phyloP scores from a whole-genome alignment of 352 stramenopile species.

The Phytophthora foliorum region DNA sequence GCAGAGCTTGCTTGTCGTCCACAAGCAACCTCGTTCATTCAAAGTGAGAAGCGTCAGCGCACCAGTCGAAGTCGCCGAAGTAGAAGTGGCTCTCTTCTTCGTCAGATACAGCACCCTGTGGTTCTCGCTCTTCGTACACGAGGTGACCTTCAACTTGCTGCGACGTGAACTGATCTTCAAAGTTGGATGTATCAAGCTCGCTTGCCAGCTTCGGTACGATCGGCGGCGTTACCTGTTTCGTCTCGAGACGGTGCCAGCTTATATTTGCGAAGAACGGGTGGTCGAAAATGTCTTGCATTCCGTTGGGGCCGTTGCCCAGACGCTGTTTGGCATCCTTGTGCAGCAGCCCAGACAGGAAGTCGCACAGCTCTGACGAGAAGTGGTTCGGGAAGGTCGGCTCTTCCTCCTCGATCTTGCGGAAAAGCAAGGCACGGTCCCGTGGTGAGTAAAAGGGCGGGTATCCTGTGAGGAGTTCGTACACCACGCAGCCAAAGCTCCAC shows the following conservation, averaged over 20 bases:
- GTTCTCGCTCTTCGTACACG: slow-evolving; percentile 63
- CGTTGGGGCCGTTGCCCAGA: slow-evolving; percentile 59
- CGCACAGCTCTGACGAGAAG: slow-evolving; percentile 73
- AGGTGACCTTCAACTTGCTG: slow-evolving; percentile 73
- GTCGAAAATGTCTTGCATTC: slow-evolving; percentile 79
- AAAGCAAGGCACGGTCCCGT: slow-evolving; percentile 93
- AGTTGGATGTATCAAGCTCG: slow-evolving; percentile 75
- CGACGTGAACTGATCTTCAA: slow-evolving; percentile 79
- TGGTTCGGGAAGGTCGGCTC: slow-evolving; percentile 94
- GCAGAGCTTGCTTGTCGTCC: slow-evolving; percentile 9
- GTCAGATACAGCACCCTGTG: slow-evolving; percentile 28
- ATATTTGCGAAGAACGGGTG: slow-evolving; percentile 82
- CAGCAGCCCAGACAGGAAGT: slow-evolving; percentile 69
- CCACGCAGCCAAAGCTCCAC: slow-evolving; percentile 92
- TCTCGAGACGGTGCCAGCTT: slow-evolving; percentile 81
- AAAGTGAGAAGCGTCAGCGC: slow-evolving; percentile 60
- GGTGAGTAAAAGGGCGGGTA: slow-evolving; percentile 94
- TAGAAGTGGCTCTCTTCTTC: slow-evolving; percentile 47
- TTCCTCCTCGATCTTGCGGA: slow-evolving; percentile 96
- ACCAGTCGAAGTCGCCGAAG: slow-evolving; percentile 87
- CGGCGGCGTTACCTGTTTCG: slow-evolving; percentile 77
- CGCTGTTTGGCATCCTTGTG: slow-evolving; percentile 70
- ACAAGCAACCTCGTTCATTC: slow-evolving; percentile 20
- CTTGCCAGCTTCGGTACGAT: slow-evolving; percentile 58
- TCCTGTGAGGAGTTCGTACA: slow-evolving; percentile 87